These are phyloP conservation scores for Paramecium sonneborni DNA, from an alignment of 73 alveolate genomes.

Conservation along the genomic window DNA sequence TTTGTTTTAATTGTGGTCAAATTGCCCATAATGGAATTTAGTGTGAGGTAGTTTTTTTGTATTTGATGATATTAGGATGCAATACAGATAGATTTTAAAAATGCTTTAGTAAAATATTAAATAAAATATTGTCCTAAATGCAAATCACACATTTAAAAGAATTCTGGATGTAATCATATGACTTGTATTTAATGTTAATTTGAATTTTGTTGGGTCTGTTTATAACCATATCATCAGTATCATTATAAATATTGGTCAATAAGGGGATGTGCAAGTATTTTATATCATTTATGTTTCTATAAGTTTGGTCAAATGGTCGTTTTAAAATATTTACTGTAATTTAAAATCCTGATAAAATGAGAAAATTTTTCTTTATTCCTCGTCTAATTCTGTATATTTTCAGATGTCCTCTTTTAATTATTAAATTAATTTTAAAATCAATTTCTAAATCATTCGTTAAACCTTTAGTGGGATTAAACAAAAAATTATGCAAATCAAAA, in stretches of 20 bases:
- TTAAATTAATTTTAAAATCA: neutral
- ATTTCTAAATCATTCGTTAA: neutral
- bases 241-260: constrained; percentile 53
- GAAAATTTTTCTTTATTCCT: neutral
- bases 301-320: constrained; percentile 54
- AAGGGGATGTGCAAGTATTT: constrained; percentile 30
- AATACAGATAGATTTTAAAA: neutral
- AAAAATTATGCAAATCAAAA: neutral
- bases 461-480: neutral
- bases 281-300: neutral
- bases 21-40: neutral
- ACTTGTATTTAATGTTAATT: constrained; percentile 74
- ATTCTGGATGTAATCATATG: constrained; percentile 81
- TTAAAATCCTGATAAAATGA: neutral
- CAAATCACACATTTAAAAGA: constrained; percentile 69
- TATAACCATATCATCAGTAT: constrained; percentile 46
- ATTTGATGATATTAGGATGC: neutral
- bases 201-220: constrained; percentile 79
- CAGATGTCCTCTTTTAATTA: neutral
- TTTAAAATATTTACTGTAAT: neutral
- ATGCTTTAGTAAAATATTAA: neutral
- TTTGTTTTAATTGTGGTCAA: constrained; percentile 61
- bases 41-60: neutral
- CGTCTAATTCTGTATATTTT: neutral
- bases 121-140: constrained; percentile 75